Percentiles rank a stretch among this genome's conserved stretches.
Evolutionary conservation across 345 rosid genomes (phyloP).

Genomic region (Salix purpurea): DNA sequence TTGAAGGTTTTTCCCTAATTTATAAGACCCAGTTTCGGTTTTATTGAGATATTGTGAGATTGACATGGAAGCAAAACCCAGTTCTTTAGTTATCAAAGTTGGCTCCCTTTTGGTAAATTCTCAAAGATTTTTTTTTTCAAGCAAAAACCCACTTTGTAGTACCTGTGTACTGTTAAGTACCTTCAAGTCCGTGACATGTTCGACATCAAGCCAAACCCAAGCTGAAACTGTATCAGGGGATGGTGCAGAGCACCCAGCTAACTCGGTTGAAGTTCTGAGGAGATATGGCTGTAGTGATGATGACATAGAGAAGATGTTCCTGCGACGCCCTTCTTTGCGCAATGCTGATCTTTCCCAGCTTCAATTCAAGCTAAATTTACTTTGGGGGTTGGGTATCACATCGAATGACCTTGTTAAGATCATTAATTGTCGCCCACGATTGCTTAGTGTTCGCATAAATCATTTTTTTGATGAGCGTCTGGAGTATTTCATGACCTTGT

Average conservation of each 20-base stretch:
- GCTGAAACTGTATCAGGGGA: constrained; percentile 7
- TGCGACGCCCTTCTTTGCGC: constrained; percentile 50
- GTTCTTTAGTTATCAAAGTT: constrained; percentile 1
- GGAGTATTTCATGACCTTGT: constrained; percentile 43
- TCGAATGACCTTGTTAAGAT: constrained; percentile 74
- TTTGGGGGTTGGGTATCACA: constrained; percentile 50
- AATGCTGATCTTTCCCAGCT: constrained; percentile 44
- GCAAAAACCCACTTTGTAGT: not conserved
- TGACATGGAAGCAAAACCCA: constrained; percentile 13
- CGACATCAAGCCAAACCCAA: constrained; percentile 55
- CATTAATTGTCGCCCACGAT: constrained; percentile 66
- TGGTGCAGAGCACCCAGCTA: constrained; percentile 11
- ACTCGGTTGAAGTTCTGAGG: constrained; percentile 40
- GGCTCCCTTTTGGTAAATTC: not conserved
- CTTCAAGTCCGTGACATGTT: constrained; percentile 38
- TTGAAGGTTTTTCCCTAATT: too few relatives aligned
- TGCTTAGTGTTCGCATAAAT: constrained; percentile 56
- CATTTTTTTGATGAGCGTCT: constrained; percentile 59
- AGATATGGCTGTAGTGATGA: constrained; percentile 70
- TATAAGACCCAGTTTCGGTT: too few relatives aligned
- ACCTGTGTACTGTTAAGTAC: not conserved
- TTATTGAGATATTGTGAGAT: not conserved
- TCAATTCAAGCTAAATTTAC: constrained; percentile 51
- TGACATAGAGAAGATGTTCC: constrained; percentile 46
- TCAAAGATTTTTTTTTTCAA: not conserved